Conservation (phyloP, 495 filamentous ascomycete genomes). For the Penicillium bialowiezense region DNA sequence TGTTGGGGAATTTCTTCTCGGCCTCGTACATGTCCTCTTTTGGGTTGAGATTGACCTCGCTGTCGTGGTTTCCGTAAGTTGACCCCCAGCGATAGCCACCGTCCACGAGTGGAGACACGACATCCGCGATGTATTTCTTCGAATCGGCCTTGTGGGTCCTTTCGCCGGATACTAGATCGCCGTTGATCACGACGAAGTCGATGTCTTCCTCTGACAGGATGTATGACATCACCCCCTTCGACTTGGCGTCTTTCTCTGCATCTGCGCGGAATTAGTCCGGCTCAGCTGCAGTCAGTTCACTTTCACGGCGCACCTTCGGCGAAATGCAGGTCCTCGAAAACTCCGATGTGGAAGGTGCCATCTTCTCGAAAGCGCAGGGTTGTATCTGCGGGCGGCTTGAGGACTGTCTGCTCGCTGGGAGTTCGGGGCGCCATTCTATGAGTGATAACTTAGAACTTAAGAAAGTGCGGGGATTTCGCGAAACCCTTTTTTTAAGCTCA, state of each 20-base stretch:
- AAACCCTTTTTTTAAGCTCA: too few relatives aligned
- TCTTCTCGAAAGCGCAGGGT: slow-evolving; percentile 28
- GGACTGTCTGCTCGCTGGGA: not conserved
- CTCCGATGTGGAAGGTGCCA: slow-evolving; percentile 48
- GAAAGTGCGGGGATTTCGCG: slow-evolving; percentile 1
- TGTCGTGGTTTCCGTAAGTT: slow-evolving; percentile 76
- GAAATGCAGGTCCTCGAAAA: slow-evolving; percentile 70
- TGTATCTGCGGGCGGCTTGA: not conserved
- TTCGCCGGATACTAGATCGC: slow-evolving; percentile 72
- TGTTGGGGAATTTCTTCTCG: slow-evolving; percentile 51
- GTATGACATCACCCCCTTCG: slow-evolving; percentile 55
- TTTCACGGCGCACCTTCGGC: slow-evolving; percentile 51
- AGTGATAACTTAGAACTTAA: too few relatives aligned
- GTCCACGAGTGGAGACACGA: slow-evolving; percentile 56
- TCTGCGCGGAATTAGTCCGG: slow-evolving; percentile 5
- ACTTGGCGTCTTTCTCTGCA: slow-evolving; percentile 47
- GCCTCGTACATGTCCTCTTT: slow-evolving; percentile 46
- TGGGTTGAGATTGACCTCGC: slow-evolving; percentile 56
- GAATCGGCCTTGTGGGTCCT: slow-evolving; percentile 57
- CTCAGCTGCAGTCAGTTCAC: too few relatives aligned
- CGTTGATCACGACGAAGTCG: slow-evolving; percentile 68
- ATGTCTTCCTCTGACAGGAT: slow-evolving; percentile 56
- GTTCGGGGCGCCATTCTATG: slow-evolving; percentile 2
- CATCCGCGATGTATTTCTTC: slow-evolving; percentile 56
- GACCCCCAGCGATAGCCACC: slow-evolving; percentile 59